phyloP scores from a whole-genome alignment of 345 rosid species.

The Anastatica hierochuntica region DNA sequence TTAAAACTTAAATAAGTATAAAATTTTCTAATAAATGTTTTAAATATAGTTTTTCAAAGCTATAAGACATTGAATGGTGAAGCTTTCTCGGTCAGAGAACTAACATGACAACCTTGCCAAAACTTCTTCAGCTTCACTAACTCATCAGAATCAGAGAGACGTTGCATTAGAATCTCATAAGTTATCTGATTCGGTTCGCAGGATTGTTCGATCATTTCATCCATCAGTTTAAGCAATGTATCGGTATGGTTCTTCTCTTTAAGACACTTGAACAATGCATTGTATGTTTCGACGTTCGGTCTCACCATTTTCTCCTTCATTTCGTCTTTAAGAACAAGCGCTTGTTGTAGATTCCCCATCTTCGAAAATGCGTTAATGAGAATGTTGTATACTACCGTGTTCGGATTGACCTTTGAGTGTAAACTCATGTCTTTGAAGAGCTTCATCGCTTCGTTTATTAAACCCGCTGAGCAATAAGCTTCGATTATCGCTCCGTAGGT shows the following conservation, averaged over 20 bases:
- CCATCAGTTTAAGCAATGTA: slow-evolving; percentile 48
- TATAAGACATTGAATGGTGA: slow-evolving; percentile 9
- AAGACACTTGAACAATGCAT: slow-evolving; percentile 62
- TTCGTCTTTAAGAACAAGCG: slow-evolving; percentile 46
- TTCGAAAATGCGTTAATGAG: slow-evolving; percentile 52
- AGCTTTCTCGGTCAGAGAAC: slow-evolving; percentile 3
- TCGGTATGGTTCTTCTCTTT: slow-evolving; percentile 36
- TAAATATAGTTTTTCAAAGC: not conserved
- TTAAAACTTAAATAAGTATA: no score
- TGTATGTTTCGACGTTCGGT: slow-evolving; percentile 55
- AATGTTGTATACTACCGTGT: slow-evolving; percentile 60
- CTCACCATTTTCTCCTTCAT: slow-evolving; percentile 51
- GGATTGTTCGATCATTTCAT: slow-evolving; percentile 47
- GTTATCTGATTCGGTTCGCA: slow-evolving; percentile 66
- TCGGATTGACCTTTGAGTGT: slow-evolving; percentile 40
- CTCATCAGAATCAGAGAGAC: slow-evolving; percentile 57
- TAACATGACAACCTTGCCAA: slow-evolving; percentile 40
- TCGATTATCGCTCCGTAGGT: slow-evolving; percentile 56
- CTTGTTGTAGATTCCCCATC: slow-evolving; percentile 32
- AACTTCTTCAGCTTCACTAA: slow-evolving; percentile 39
- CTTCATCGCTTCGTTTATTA: slow-evolving; percentile 52
- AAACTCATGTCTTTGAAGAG: slow-evolving; percentile 42
- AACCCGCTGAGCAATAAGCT: slow-evolving; percentile 45
- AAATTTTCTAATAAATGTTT: no score
- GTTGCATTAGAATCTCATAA: slow-evolving; percentile 56